Evolutionary conservation across 257 asterid genomes (phyloP), one percentile per base, ranked within the genome.

Genomic region (Avicennia marina): DNA sequence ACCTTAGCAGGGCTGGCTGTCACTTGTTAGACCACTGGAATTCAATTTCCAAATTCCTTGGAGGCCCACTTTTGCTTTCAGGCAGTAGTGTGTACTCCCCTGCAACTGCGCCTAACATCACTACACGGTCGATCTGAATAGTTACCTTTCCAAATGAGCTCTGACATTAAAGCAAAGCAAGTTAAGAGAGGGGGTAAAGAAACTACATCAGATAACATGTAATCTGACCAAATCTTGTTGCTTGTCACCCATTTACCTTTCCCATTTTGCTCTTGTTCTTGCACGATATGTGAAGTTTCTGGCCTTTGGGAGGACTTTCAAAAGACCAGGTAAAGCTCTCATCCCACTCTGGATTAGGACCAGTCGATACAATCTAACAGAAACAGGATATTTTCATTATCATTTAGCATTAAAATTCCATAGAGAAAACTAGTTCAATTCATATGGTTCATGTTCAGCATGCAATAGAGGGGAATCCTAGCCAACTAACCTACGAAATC

Each of bases 261-360:
- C 97, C 98, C 96, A 93, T 86, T 66, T 93, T 93, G 94, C 97
- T 93, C 87, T 93, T 89, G 66, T 93, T 93, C 84, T 93, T 93
- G 97, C 98, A 88, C 36, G 98, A 93, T 63, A 93, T 93, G 71
- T 93, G 98, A 62, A 93, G 95, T 78, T 93, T 93, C 87, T 88
- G 95, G 70, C 98, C 98, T 68, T 91, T 91, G 17, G 98, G 98
- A 53, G 98, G 98, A 74, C 98, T 88, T 76, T 91, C 98, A 25
- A 88, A 88, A 55, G 95, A 81, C 98, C 96, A 91, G 0, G 87
- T 68, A 62, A 91, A 91, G 77, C 94, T 91, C 75, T 91, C 98
- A 0, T 89, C 98, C 85, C 96, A 91, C 58, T 86, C 95, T 18
- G 98, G 98, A 61, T 89, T 91, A 59, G 98, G 97, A 34, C 97